A percentile compares a stretch with the other conserved stretches of the same genome.
These are phyloP conservation scores for Leucocoprinus birnbaumii DNA, from an alignment of 768 basidiomycete genomes.

Conservation along the genomic window DNA sequence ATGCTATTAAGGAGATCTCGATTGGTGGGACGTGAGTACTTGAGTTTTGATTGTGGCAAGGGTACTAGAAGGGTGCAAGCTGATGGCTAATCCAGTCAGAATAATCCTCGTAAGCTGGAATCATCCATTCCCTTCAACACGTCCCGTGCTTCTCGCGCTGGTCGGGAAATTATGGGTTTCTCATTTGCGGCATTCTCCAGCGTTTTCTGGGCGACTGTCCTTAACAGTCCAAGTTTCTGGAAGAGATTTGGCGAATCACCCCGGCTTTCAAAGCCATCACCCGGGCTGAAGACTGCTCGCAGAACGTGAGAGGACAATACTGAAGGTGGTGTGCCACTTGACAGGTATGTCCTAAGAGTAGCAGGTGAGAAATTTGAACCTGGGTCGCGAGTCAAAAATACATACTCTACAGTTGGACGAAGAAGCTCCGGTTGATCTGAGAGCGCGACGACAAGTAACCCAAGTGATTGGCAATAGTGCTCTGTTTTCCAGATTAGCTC, in stretches of 20 bases:
- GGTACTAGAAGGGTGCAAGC: background rate
- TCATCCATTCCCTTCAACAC: constrained; percentile 48
- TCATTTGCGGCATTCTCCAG: constrained; percentile 68
- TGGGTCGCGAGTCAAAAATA: constrained; percentile 10
- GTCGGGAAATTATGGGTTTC: constrained; percentile 68
- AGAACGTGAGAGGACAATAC: constrained; percentile 59
- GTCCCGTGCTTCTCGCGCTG: constrained; percentile 82
- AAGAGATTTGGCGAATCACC: constrained; percentile 49
- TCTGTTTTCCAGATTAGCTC: constrained; percentile 40
- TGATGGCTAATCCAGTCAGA: constrained; percentile 21
- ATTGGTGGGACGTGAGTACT: too few relatives aligned
- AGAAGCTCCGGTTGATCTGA: constrained; percentile 62
- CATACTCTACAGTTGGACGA: constrained; percentile 65
- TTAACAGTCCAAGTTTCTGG: constrained; percentile 59
- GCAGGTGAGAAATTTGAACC: constrained; percentile 9
- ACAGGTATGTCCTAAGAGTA: constrained; percentile 51
- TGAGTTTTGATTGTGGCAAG: too few relatives aligned
- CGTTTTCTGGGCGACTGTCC: constrained; percentile 69
- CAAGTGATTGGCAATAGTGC: constrained; percentile 64
- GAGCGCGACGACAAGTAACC: constrained; percentile 59
- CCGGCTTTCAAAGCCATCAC: constrained; percentile 39
- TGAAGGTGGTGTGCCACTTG: constrained; percentile 67
- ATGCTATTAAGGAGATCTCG: too few relatives aligned
- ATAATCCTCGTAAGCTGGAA: constrained; percentile 40
- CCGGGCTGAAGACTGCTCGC: constrained; percentile 49